Evolutionary conservation across 352 stramenopile species (phyloP), one percentile per base, ranked within the genome.

Genomic region (Thalassiosira oceanica): DNA sequence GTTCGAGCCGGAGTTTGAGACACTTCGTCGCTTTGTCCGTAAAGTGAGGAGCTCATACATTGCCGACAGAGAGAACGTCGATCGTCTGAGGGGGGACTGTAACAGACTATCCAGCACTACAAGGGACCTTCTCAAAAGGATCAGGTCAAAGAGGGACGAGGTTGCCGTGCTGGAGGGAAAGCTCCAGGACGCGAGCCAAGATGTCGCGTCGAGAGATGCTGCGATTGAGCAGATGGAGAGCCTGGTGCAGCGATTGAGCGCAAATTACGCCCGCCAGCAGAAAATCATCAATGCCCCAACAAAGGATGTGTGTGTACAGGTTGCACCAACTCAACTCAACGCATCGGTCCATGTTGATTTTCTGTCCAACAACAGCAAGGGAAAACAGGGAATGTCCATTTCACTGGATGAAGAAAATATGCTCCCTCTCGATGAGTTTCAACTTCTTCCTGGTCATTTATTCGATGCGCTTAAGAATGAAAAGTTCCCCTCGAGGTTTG

Each of bases 251-350:
- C 49, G 56, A n/a, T 73, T 78, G 5, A 78, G 65, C 39, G 60
- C 68, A 0, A 61, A 78, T 21, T 64, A 68, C 11, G 67, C 71
- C 18, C 52, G 54, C 20, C 28, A 37, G 3, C 46, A 49, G 20
- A 61, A 65, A 1, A 78, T 69, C 57, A 55, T 64, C 15, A n/a
- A n/a, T n/a, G n/a, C n/a, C n/a, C n/a, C n/a, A n/a, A 67, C 53
- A 5, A 33, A 36, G 28, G 53, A 73, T 6, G 31, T 21, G 2
- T 41, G 45, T 48, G 35, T 66, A 18, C 68, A 78, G 60, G 60
- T 54, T 33, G 42, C 55, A 43, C 16, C 35, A 0, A 15, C 3
- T 44, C 33, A 61, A 21, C 42, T 39, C 31, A 61, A 78, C 21
- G 29, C 28, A 0, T 26, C 44, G 23, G 50, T 37, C 6, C 29